Conservation (phyloP, 2,329 filamentous ascomycete species). For the Ophiostoma ips region DNA sequence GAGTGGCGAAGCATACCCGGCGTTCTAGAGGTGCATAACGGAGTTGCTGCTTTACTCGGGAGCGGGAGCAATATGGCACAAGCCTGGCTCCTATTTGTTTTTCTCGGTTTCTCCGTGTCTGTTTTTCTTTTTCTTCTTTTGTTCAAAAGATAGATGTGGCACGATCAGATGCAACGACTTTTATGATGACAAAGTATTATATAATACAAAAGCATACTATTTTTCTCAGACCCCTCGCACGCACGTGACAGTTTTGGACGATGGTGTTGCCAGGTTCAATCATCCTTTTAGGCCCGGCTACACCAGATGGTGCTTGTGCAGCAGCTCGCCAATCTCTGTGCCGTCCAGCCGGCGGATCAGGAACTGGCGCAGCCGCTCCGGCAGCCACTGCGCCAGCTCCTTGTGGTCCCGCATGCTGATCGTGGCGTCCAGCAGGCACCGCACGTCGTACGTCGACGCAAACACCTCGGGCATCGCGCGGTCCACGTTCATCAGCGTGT, state of each 20-base stretch:
- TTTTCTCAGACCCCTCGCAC: neutral
- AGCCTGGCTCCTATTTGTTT: neutral
- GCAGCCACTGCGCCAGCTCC: slow-evolving; percentile 13
- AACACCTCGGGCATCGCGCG: slow-evolving; percentile 19
- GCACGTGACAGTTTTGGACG: neutral
- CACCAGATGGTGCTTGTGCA: too few species aligned
- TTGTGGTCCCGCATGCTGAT: slow-evolving; percentile 13
- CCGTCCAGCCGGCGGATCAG: slow-evolving; percentile 11
- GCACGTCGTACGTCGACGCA: slow-evolving; percentile 17
- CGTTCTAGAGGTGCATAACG: neutral
- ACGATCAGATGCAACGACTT: neutral
- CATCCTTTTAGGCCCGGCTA: too few species aligned
- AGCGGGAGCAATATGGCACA: neutral
- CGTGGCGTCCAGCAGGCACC: slow-evolving; percentile 16
- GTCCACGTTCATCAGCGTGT: slow-evolving; percentile 17
- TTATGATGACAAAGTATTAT: neutral
- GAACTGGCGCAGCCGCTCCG: slow-evolving; percentile 11
- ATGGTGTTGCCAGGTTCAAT: too few species aligned
- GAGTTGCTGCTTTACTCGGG: neutral
- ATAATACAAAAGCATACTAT: too few species aligned
- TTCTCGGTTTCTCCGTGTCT: too few species aligned
- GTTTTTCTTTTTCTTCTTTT: neutral
- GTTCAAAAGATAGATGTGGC: neutral
- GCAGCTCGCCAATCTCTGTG: slow-evolving; percentile 11
- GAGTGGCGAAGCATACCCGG: slow-evolving; percentile 1